Base-by-base conservation (phyloP, 805 yeast species). In the Yarrowia sp. region DNA sequence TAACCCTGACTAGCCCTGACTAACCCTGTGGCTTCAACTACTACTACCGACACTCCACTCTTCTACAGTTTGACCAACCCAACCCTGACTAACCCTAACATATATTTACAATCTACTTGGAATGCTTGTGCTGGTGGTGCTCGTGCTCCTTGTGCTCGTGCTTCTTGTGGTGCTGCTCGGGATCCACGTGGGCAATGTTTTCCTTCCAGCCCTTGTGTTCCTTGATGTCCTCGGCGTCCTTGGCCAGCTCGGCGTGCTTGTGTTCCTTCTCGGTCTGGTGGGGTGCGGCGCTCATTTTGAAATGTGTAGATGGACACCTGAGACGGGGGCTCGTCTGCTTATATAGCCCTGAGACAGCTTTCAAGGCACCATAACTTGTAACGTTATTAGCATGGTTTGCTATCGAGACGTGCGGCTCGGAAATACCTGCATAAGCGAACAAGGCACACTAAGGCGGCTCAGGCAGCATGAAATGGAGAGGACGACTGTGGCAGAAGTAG, bases 141-240 rank as follows among this genome's bases (percentile, higher is more conserved):
- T 52, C 58, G 34, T 34, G 43, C 58, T 52, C 58, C 58, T 52
- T 52, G 43, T 34, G 43, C 30, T 52, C 43, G 43, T 52, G 40
- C 43, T 52, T 52, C 33, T 52, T 52, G 30, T 36, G 40, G 9
- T 33, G 33, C 58, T 36, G 40, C 33, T 38, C 30, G n/a, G 58
- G n/a, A 8, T 17, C 43, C 17, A 20, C 43, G 40, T 50, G 40
- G 39, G 20, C 56, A 33, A 33, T 19, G 56, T 33, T 17, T n/a
- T 50, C 40, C 39, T 36, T 50, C 15, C 10, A 44, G 30, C 47
- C 47, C 58, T 66, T 47, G 36, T 47, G 38, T 9, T 47, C 38
- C 53, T 47, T 47, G 53, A 46, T 46, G 34, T 46, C 50, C 50
- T 46, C 15, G 47, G 47, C 47, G 30, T 44, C 47, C 47, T 44